Percentiles rank a stretch among this genome's conserved stretches.
phyloP scores from a whole-genome alignment of 345 rosid genomes.

The Cardiospermum halicacabum region DNA sequence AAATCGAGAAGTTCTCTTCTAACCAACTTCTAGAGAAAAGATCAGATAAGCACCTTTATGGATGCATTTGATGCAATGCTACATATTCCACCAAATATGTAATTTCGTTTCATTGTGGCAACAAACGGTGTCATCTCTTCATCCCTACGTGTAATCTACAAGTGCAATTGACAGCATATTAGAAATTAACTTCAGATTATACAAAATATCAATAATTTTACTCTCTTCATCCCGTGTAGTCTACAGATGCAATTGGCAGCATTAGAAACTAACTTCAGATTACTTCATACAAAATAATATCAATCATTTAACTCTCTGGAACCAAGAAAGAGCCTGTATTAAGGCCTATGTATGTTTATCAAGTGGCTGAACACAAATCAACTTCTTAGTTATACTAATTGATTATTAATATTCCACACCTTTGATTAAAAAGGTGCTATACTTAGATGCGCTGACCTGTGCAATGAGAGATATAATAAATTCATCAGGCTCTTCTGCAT shows the following conservation, averaged over 20 bases:
- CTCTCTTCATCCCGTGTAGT: too few relatives aligned
- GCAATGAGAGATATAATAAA: constrained; percentile 85
- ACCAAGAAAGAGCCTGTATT: too few relatives aligned
- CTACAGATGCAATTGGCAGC: too few relatives aligned
- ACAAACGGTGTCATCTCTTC: constrained; percentile 94
- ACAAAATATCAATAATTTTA: neutral
- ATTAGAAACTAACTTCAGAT: too few relatives aligned
- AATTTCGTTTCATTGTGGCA: constrained; percentile 62
- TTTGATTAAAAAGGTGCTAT: neutral
- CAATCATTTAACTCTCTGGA: too few relatives aligned
- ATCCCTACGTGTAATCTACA: constrained; percentile 87
- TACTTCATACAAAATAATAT: too few relatives aligned
- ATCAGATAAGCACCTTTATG: constrained; percentile 58
- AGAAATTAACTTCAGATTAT: constrained; percentile 11
- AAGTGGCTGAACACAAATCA: neutral
- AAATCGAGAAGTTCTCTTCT: constrained; percentile 1
- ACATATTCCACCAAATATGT: constrained; percentile 96
- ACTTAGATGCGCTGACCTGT: constrained; percentile 47
- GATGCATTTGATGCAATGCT: constrained; percentile 78
- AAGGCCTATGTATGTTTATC: too few relatives aligned
- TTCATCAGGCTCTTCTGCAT: constrained; percentile 98
- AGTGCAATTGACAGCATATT: constrained; percentile 8
- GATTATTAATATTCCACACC: too few relatives aligned
- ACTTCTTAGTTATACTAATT: neutral
- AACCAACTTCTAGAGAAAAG: constrained; percentile 1